Evolutionary conservation across 352 stramenopile genomes (phyloP), one percentile per base, ranked within the genome.

Genomic region (Thalassiosira hispida): DNA sequence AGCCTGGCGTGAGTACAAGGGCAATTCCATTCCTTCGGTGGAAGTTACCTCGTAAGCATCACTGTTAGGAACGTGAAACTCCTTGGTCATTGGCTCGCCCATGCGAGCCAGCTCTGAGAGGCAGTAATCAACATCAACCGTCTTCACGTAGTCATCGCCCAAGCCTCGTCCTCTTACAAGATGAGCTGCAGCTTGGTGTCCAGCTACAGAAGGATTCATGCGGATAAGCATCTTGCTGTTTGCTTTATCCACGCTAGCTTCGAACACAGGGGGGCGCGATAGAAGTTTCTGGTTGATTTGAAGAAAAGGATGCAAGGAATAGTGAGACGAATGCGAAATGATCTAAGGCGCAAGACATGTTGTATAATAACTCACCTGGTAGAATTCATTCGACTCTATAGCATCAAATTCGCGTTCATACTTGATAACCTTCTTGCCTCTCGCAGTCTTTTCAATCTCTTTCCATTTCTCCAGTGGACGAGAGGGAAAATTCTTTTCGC

Each of bases 321-420:
- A 2, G 16, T 0, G 20, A 42, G n/a, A 65, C 14, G 14, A 18
- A 9, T 9, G 38, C 11, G 23, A 25, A 38, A 29, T 20, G 2
- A 27, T 42, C 16, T 18, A 27, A 23, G 18, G 18, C 12, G 46
- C n/a, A 56, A 33, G 11, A 16, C 22, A 75, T 38, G 33, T 7
- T 49, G 38, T 1, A 38, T 57, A 59, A 61, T 66, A 72, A n/a
- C 73, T 85, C 29, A 80, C 70, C 1, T 81, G 67, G 49, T 86
- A 84, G 53, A 84, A 88, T 20, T 83, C 69, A 47, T 85, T 88
- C 1, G 81, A 88, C 64, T 85, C 66, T 49, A 78, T 67, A 1
- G 76, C 67, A 66, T 88, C 77, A 33, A 79, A 85, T 65, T 67
- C 38, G 33, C 78, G 59, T 59, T 79, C 62, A 61, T 67, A 76